Evolutionary conservation across 345 rosid species (phyloP).

Genomic region (Eucalyptus marginata): DNA sequence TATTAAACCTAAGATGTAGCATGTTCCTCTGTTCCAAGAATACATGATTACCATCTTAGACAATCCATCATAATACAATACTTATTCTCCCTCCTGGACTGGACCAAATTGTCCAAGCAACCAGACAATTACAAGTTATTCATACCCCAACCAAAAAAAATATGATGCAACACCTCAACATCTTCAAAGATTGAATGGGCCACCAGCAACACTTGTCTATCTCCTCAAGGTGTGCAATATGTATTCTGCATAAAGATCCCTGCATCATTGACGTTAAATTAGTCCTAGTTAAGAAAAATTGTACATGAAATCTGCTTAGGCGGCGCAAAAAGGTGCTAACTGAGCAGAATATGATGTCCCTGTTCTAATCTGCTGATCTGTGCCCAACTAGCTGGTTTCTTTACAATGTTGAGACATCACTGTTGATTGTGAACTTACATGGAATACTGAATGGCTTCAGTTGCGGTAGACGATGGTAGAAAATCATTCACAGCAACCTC

Average conservation of each 20-base stretch:
- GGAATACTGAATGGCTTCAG: conserved; percentile 79
- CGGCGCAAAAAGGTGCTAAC: neutral
- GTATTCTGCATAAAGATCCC: conserved; percentile 90
- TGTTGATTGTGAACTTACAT: conserved; percentile 35
- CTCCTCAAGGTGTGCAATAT: conserved; percentile 4
- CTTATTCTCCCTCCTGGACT: neutral
- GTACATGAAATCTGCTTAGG: neutral
- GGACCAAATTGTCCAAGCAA: neutral
- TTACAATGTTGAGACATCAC: neutral
- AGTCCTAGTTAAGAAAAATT: neutral
- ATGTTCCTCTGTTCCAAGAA: neutral
- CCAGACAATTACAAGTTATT: neutral
- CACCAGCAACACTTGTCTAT: neutral
- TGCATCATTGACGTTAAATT: conserved; percentile 10
- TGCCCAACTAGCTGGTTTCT: neutral
- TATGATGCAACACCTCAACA: neutral
- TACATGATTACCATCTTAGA: neutral
- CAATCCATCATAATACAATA: neutral
- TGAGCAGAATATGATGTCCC: neutral
- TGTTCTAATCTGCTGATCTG: neutral
- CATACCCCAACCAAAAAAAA: neutral
- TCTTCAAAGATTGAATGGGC: neutral
- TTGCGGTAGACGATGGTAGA: conserved; percentile 52
- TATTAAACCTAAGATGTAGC: neutral
- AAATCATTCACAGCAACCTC: conserved; percentile 92